phyloP scores from a whole-genome alignment of 2,329 filamentous ascomycete genomes.

The Fusarium vanettenii region DNA sequence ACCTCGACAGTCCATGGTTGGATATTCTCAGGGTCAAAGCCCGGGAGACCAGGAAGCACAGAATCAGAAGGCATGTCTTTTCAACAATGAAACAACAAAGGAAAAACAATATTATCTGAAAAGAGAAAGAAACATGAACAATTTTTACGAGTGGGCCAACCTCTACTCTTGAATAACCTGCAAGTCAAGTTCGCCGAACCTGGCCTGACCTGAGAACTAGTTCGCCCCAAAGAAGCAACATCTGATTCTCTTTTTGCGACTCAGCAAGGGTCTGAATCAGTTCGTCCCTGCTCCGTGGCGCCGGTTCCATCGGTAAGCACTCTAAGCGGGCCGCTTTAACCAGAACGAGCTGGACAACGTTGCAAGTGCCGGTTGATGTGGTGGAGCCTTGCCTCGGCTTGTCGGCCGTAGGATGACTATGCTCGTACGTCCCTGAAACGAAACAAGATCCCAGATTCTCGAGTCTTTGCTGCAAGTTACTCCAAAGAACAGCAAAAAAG shows the following conservation, averaged over 20 bases:
- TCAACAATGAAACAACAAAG: not conserved
- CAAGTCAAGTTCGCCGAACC: not conserved
- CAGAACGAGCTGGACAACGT: slow-evolving; percentile 1
- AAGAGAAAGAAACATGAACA: not conserved
- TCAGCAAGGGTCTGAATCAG: not conserved
- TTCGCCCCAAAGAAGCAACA: not conserved
- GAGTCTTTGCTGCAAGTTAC: not conserved
- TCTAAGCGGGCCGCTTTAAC: slow-evolving; percentile 5
- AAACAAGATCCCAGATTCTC: not conserved
- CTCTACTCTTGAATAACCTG: not conserved
- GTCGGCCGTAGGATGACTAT: not conserved
- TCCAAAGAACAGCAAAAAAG: not conserved
- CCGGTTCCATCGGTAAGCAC: slow-evolving; percentile 14
- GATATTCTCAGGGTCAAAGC: slow-evolving; percentile 45
- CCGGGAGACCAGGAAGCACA: slow-evolving; percentile 37
- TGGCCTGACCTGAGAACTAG: not conserved
- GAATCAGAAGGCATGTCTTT: slow-evolving; percentile 31
- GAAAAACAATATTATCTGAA: not conserved
- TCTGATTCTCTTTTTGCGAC: not conserved
- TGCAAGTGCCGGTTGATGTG: not conserved
- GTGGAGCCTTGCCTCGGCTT: slow-evolving; percentile 17
- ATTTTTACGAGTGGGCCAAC: not conserved
- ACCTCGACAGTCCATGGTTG: slow-evolving; percentile 58
- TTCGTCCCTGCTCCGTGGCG: not conserved
- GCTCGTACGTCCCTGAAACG: not conserved